Percentiles rank a stretch among this genome's conserved stretches.
phyloP scores from a whole-genome alignment of 2,329 filamentous ascomycete species.

The Lasiodiplodia sp. region DNA sequence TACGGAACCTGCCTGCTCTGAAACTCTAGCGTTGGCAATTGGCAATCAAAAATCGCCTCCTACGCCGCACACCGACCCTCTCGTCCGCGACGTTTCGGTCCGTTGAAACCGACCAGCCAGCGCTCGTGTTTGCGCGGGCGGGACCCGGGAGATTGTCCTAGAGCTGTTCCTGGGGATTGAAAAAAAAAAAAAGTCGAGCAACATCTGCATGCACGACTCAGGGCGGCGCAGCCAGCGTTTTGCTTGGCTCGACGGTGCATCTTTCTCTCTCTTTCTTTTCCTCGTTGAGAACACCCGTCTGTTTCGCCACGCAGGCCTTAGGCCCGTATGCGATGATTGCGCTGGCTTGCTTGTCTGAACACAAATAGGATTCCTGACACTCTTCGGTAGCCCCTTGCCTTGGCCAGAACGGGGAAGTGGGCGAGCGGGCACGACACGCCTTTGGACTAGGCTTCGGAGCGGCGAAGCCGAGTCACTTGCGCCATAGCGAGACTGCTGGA shows the following conservation, averaged over 20 bases:
- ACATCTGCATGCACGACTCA: slow-evolving; percentile 16
- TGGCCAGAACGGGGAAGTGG: slow-evolving; percentile 9
- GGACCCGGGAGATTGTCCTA: slow-evolving; percentile 25
- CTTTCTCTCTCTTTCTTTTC: neutral
- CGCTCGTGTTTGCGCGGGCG: neutral
- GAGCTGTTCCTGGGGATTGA: slow-evolving; percentile 14
- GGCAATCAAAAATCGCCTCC: slow-evolving; percentile 3
- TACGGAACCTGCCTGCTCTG: slow-evolving; percentile 24
- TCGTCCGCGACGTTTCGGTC: slow-evolving; percentile 16
- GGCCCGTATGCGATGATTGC: slow-evolving; percentile 3
- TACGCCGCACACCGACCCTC: slow-evolving; percentile 1
- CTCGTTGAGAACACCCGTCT: neutral
- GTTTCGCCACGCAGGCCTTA: slow-evolving; percentile 14
- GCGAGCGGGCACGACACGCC: neutral
- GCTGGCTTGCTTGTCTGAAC: neutral
- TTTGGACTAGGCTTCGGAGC: neutral
- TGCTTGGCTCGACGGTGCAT: neutral
- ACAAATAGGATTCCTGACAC: slow-evolving; percentile 18
- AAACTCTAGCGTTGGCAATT: slow-evolving; percentile 22
- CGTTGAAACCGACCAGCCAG: slow-evolving; percentile 5
- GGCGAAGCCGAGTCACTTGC: neutral
- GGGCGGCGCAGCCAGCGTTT: neutral
- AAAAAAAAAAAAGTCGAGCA: slow-evolving; percentile 2
- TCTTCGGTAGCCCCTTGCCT: slow-evolving; percentile 5
- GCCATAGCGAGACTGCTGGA: too few species aligned